Percentiles rank a stretch among this genome's conserved stretches.
Conservation (phyloP, 164 flowering plant genomes). For the Amborella trichopoda region DNA sequence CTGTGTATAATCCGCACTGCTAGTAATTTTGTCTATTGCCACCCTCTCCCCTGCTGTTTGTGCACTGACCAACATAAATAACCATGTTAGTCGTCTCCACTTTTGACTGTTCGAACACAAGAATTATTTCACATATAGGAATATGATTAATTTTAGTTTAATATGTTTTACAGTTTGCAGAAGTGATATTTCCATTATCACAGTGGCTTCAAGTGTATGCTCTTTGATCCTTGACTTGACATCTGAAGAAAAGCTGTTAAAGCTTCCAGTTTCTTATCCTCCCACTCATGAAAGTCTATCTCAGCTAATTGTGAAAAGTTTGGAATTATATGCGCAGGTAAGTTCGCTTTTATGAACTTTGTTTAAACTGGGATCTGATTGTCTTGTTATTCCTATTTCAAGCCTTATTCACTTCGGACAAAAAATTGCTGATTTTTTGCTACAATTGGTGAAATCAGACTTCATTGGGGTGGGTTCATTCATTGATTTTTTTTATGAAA, state of each 20-base stretch:
- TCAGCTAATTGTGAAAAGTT: conserved; percentile 49
- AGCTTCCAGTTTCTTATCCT: conserved; percentile 28
- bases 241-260: conserved; percentile 62
- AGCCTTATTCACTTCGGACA: too few species aligned
- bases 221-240: conserved; percentile 54
- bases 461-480: too few species aligned
- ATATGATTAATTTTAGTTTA: neutral
- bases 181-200: conserved; percentile 35
- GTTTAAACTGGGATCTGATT: too few species aligned
- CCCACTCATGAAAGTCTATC: conserved; percentile 26
- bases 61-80: neutral
- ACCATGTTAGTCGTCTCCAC: neutral
- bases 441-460: too few species aligned
- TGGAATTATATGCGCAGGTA: conserved; percentile 47
- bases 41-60: neutral
- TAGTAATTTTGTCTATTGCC: neutral
- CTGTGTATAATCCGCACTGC: neutral
- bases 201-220: conserved; percentile 86
- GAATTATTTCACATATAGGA: neutral
- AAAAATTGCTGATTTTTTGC: too few species aligned
- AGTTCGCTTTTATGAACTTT: neutral
- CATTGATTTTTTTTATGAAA: too few species aligned
- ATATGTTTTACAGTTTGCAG: neutral
- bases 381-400: too few species aligned
- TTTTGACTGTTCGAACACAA: neutral